phyloP scores from a whole-genome alignment of 2,329 filamentous ascomycete genomes.

The Apiospora hydei region DNA sequence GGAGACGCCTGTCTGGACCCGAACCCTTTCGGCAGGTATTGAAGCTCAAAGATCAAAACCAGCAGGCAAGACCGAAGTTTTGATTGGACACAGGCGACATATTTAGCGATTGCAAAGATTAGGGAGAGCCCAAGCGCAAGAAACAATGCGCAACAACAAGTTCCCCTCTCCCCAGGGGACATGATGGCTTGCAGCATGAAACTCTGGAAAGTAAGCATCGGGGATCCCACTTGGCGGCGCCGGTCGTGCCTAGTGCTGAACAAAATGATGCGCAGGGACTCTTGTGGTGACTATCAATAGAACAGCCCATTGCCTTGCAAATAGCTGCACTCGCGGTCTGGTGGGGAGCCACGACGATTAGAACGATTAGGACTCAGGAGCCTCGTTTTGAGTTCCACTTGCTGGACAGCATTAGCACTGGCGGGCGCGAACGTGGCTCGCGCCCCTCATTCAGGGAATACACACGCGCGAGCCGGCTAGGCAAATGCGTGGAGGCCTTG shows the following conservation, averaged over 20 bases:
- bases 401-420: not conserved
- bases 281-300: conserved; percentile 5
- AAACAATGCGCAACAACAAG: conserved; percentile 4
- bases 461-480: not conserved
- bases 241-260: conserved; percentile 4
- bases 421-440: not conserved
- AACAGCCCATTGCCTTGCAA: conserved; percentile 5
- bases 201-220: not conserved
- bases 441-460: no score
- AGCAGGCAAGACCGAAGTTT: not conserved
- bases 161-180: not conserved
- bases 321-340: not conserved
- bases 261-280: conserved; percentile 17
- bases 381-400: conserved; percentile 20
- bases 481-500: conserved; percentile 3
- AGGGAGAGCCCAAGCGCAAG: not conserved
- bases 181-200: conserved; percentile 10
- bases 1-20: not conserved
- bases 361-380: not conserved
- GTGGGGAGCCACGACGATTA: conserved; percentile 5
- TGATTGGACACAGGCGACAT: not conserved
- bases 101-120: conserved; percentile 6
- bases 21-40: not conserved
- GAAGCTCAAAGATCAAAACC: not conserved
- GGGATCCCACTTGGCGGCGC: conserved; percentile 5